phyloP scores from a whole-genome alignment of 2,329 filamentous ascomycete species.

The Cryphonectria carpinicola region DNA sequence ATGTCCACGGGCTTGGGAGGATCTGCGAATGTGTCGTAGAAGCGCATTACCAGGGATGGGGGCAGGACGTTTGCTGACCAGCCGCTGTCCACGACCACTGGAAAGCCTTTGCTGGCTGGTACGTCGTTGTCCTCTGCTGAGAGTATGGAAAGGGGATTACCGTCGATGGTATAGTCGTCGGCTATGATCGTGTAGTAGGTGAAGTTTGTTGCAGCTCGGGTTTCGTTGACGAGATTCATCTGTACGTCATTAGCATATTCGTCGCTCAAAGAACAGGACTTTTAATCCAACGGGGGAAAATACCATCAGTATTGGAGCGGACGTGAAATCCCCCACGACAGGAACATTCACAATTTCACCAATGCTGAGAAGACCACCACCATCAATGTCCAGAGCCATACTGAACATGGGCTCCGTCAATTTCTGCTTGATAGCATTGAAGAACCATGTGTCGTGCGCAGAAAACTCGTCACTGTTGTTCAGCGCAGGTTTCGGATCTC shows the following conservation, averaged over 20 bases:
- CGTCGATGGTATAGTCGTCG: conserved; percentile 24
- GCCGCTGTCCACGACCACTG: conserved; percentile 26
- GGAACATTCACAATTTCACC: conserved; percentile 23
- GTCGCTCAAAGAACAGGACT: no score
- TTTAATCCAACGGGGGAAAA: neutral
- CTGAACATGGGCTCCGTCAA: conserved; percentile 23
- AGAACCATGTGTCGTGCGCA: conserved; percentile 24
- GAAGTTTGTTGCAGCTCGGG: conserved; percentile 12
- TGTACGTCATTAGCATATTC: neutral
- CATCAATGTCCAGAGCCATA: conserved; percentile 23
- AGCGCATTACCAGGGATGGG: conserved; percentile 28
- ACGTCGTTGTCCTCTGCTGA: neutral
- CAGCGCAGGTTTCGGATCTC: neutral
- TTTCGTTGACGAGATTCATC: conserved; percentile 18
- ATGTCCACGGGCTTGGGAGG: conserved; percentile 31
- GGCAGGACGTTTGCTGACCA: conserved; percentile 21
- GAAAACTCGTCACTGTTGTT: conserved; percentile 10
- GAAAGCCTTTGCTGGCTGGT: neutral
- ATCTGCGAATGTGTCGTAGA: conserved; percentile 34
- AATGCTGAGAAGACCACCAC: conserved; percentile 20
- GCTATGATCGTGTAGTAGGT: conserved; percentile 27
- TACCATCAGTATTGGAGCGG: conserved; percentile 23
- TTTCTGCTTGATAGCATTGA: conserved; percentile 19
- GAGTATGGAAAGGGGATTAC: conserved; percentile 4
- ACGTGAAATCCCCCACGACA: conserved; percentile 8